Evolutionary conservation across 345 rosid genomes (phyloP).

Genomic region (Sonneratia caseolaris): DNA sequence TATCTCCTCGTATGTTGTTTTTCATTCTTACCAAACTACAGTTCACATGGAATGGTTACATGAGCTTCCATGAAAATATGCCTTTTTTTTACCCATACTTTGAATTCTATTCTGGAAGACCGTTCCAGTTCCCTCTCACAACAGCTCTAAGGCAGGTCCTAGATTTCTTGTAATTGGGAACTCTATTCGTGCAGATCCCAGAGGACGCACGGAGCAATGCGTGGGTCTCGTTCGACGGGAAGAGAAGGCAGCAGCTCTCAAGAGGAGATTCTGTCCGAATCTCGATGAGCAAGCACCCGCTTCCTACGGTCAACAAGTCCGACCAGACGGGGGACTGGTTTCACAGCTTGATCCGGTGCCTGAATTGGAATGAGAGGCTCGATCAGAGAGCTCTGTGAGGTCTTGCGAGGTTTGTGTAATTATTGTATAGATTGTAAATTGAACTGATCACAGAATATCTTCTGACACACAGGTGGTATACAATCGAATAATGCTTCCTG

Average conservation of each 20-base stretch:
- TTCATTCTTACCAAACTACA: background rate
- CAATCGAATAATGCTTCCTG: background rate
- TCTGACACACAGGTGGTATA: background rate
- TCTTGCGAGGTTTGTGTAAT: background rate
- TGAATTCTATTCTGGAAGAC: background rate
- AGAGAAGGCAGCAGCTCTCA: slow-evolving; percentile 94
- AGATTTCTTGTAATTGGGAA: background rate
- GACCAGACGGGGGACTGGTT: slow-evolving; percentile 99
- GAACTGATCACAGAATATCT: background rate
- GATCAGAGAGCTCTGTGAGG: slow-evolving; percentile 78
- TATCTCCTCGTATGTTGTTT: background rate
- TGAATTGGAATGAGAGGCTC: slow-evolving; percentile 93
- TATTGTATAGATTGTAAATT: background rate
- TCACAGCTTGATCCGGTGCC: slow-evolving; percentile 85
- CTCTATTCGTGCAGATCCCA: slow-evolving; percentile 50
- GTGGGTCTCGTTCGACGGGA: slow-evolving; percentile 99
- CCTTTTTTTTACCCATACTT: too few relatives aligned
- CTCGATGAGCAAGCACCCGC: slow-evolving; percentile 92
- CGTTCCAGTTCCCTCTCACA: background rate
- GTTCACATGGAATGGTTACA: background rate
- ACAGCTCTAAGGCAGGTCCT: background rate
- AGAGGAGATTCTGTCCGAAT: slow-evolving; percentile 87
- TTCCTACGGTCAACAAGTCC: slow-evolving; percentile 86
- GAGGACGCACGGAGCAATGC: slow-evolving; percentile 90
- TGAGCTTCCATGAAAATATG: too few relatives aligned